phyloP scores from a whole-genome alignment of 2,329 filamentous ascomycete genomes.

The Aspergillus ruber region DNA sequence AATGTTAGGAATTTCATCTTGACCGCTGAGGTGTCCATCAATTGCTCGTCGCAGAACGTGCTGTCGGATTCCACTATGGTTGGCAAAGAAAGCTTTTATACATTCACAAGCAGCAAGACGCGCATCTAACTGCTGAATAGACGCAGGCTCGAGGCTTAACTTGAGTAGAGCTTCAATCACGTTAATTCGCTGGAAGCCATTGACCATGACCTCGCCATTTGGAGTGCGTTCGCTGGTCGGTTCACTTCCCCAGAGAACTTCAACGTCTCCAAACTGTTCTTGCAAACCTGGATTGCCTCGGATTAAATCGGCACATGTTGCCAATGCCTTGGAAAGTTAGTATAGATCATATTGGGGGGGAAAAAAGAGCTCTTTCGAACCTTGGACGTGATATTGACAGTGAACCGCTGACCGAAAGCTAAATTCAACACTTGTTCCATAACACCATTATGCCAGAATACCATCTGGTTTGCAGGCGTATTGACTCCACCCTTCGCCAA shows the following conservation, averaged over 20 bases:
- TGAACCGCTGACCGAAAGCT: slow-evolving; percentile 67
- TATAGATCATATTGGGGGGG: neutral
- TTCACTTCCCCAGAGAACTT: slow-evolving; percentile 50
- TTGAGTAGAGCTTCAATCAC: slow-evolving; percentile 92
- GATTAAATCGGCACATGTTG: slow-evolving; percentile 83
- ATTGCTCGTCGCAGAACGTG: slow-evolving; percentile 88
- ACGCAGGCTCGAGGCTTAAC: slow-evolving; percentile 63
- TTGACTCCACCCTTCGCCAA: slow-evolving; percentile 72
- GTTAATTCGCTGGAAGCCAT: slow-evolving; percentile 62
- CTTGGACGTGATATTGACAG: slow-evolving; percentile 74
- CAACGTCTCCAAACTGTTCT: slow-evolving; percentile 81
- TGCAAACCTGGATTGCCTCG: slow-evolving; percentile 72
- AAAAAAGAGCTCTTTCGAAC: slow-evolving; percentile 35
- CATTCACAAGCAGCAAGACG: slow-evolving; percentile 82
- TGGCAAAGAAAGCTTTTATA: slow-evolving; percentile 84
- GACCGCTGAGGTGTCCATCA: slow-evolving; percentile 70
- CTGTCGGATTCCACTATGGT: slow-evolving; percentile 70
- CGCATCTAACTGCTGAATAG: slow-evolving; percentile 65
- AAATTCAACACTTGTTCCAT: slow-evolving; percentile 74
- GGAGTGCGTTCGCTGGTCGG: slow-evolving; percentile 13
- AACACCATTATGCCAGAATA: slow-evolving; percentile 78
- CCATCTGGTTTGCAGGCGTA: slow-evolving; percentile 73
- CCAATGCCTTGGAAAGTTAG: slow-evolving; percentile 56
- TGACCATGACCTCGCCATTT: slow-evolving; percentile 34
- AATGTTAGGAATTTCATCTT: slow-evolving; percentile 81